These are phyloP conservation scores for Bryum argenteum DNA, from an alignment of 225 moss, liverwort and hornwort genomes.

Conservation along the genomic window DNA sequence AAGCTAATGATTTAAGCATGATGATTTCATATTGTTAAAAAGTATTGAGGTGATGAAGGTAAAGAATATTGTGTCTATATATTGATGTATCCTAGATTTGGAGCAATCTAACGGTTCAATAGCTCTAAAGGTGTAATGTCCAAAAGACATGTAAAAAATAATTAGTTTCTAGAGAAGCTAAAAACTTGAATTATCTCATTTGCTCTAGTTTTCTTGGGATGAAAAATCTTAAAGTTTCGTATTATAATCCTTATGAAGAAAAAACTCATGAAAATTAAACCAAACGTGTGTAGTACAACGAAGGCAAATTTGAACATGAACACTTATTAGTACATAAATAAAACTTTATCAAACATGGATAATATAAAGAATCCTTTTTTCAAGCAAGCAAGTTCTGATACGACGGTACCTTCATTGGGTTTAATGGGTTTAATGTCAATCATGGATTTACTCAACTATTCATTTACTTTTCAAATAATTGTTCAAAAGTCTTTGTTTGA, in stretches of 20 bases:
- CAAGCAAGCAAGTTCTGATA: not conserved
- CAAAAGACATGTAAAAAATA: constrained; percentile 8
- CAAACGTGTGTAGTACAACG: no score
- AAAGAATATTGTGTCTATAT: not conserved
- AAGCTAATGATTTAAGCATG: no score
- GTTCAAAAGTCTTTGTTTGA: not conserved
- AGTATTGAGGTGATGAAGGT: not conserved
- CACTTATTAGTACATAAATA: no score
- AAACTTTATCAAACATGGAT: not conserved
- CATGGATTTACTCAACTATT: not conserved
- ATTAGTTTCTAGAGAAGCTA: no score
- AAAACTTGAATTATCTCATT: no score
- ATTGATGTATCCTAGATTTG: not conserved
- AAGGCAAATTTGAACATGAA: not conserved
- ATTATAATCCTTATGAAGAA: no score
- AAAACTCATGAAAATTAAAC: no score
- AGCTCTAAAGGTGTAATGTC: not conserved
- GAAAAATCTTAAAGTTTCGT: no score
- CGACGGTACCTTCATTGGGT: not conserved
- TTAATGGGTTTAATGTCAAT: not conserved
- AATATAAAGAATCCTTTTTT: not conserved
- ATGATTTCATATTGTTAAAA: not conserved
- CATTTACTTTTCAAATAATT: not conserved
- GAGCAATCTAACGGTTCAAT: not conserved
- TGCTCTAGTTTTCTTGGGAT: no score